Evolutionary conservation across 768 basidiomycete genomes (phyloP).

Genomic region (Leccinum boreale): DNA sequence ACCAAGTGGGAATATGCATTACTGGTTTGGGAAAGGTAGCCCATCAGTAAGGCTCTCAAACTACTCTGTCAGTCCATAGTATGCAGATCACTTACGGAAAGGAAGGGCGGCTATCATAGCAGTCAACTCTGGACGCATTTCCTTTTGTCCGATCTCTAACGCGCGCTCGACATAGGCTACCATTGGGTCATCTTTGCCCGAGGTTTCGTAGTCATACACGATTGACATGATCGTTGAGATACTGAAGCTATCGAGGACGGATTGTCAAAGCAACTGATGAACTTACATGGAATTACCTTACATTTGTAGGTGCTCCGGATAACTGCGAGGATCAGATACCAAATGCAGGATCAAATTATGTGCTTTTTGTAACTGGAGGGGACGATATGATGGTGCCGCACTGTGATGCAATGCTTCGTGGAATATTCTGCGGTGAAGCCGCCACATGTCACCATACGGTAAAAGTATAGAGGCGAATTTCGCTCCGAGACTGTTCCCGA

Average conservation of each 20-base stretch:
- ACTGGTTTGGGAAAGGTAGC: conserved; percentile 5
- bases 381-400: conserved; percentile 25
- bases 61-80: not conserved
- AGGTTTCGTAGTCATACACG: conserved; percentile 22
- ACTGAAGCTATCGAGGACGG: conserved; percentile 12
- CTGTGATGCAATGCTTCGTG: not conserved
- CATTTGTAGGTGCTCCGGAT: conserved; percentile 20
- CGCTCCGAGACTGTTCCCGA: conserved; percentile 16
- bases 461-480: conserved; percentile 5
- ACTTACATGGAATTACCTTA: not conserved
- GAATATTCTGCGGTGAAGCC: not conserved
- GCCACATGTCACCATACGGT: not conserved
- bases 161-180: conserved; percentile 13
- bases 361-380: conserved; percentile 33
- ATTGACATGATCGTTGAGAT: conserved; percentile 23
- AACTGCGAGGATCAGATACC: conserved; percentile 17
- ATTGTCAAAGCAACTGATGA: not conserved
- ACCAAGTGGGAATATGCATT: conserved; percentile 18
- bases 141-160: conserved; percentile 5
- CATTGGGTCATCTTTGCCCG: conserved; percentile 18
- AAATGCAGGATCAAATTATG: conserved; percentile 31
- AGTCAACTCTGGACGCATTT: conserved; percentile 15
- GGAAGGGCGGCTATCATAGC: conserved; percentile 15
- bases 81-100: conserved; percentile 10
- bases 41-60: not conserved